Evolutionary conservation across 257 asterid genomes (phyloP).

Genomic region (Fraxinus quadrangulata): DNA sequence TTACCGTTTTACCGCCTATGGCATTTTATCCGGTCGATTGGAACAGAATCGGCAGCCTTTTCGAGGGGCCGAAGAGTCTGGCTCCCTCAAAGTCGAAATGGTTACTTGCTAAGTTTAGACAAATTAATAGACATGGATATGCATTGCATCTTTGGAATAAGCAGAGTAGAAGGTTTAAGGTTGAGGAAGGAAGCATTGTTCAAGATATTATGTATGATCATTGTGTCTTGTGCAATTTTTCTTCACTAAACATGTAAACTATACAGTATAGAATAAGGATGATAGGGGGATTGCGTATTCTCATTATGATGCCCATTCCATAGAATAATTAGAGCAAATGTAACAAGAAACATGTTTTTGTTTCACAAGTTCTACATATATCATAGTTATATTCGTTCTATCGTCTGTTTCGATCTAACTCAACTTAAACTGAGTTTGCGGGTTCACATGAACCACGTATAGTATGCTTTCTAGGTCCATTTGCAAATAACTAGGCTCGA

Average conservation of each 20-base stretch:
- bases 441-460: too few species aligned
- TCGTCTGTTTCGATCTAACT: too few species aligned
- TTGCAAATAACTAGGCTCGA: not conserved
- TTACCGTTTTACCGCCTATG: conserved; percentile 64
- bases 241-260: conserved; percentile 12
- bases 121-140: conserved; percentile 57
- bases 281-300: not conserved
- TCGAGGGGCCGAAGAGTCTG: conserved; percentile 53
- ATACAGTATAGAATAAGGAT: conserved; percentile 8
- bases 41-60: conserved; percentile 65
- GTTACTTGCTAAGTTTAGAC: conserved; percentile 58
- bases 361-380: conserved; percentile 11
- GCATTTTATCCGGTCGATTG: conserved; percentile 95
- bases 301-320: conserved; percentile 20
- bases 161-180: conserved; percentile 62
- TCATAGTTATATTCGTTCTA: not conserved
- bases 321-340: conserved; percentile 20
- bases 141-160: conserved; percentile 90
- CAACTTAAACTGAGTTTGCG: too few species aligned
- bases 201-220: conserved; percentile 49
- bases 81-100: conserved; percentile 50
- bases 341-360: not conserved
- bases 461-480: not conserved
- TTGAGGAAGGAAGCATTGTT: conserved; percentile 73
- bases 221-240: conserved; percentile 46